These are phyloP conservation scores for Picea glauca DNA, from an alignment of 75 land plant genomes.

Conservation along the genomic window DNA sequence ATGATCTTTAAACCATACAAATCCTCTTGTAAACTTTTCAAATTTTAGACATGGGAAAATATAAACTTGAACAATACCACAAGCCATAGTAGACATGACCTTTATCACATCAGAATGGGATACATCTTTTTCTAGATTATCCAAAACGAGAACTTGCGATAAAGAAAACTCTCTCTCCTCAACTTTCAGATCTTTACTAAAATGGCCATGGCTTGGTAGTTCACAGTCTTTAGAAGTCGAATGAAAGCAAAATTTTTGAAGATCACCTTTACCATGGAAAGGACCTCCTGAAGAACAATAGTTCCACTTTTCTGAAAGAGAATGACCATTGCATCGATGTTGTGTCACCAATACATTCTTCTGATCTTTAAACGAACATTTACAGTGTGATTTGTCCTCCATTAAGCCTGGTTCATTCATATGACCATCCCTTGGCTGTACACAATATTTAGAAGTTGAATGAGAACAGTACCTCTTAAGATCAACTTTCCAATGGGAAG, in stretches of 20 bases:
- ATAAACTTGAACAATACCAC: background rate
- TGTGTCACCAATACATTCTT: background rate
- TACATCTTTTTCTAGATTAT: constrained; percentile 2
- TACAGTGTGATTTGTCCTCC: background rate
- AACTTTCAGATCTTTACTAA: background rate
- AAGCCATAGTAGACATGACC: background rate
- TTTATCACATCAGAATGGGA: background rate
- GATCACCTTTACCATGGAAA: too few species aligned
- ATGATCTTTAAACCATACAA: constrained; percentile 1
- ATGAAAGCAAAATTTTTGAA: too few species aligned
- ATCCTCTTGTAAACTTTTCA: constrained; percentile 1
- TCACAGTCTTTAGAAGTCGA: too few species aligned
- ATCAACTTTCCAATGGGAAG: too few species aligned
- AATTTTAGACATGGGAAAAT: background rate
- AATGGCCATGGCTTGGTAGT: background rate
- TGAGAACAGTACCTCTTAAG: too few species aligned
- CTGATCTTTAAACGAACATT: background rate
- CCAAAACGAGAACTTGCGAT: constrained; percentile 1
- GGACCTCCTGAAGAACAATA: background rate
- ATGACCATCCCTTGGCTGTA: too few species aligned
- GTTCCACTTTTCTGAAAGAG: background rate
- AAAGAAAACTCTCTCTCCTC: background rate
- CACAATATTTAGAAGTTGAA: too few species aligned
- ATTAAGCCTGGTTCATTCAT: too few species aligned
- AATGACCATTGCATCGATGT: background rate